Evolutionary conservation across 106 monocot genomes (phyloP), one percentile per base, ranked within the genome.

Genomic region (Dendrobium officinale): DNA sequence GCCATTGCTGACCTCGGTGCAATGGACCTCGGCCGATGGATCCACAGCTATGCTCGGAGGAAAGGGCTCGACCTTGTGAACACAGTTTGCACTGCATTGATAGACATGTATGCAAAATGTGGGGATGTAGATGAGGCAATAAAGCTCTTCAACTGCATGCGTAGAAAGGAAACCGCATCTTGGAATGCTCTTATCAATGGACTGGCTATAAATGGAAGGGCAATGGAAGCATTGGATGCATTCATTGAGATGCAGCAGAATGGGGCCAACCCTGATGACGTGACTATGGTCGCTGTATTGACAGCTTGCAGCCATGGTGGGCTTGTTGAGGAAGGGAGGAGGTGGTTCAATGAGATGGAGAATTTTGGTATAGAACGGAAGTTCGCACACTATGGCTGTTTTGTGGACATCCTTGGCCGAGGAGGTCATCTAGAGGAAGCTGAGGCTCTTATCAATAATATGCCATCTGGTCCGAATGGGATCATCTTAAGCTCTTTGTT

Each of bases 51-150:
- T 45, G 78, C 73, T 3, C 55, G 51, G 41, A 85, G 67, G 79
- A 82, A 64, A 44, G 79, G 83, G 45, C 13, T 86, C 13, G 86
- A 89, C 22, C 44, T 15, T 7, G 8, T 7, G 31, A 26, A 13
- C 29, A 82, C 20, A 51, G 86, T 89, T 66, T 72, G 79, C 18
- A 87, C 85, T 4, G 83, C 88, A 8, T 45, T 93, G 49, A 47
- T 90, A 3, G 88, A 82, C n/a, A 93, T 90, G 93, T 90, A 88
- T 44, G 79, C 77, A 11, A 93, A 88, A 79, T 90, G 88, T 41
- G 91, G 91, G 0, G 89, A 91, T 2, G 51, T 88, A 19, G 70
- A 49, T n/a, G 77, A 78, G 79, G 86, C 89, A 4, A 84, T 47
- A 5, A 81, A 70, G 17, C 19, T 88, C 11, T 94, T 91, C 45